phyloP scores from a whole-genome alignment of 495 filamentous ascomycete species.

The Penicillium flavigenum region DNA sequence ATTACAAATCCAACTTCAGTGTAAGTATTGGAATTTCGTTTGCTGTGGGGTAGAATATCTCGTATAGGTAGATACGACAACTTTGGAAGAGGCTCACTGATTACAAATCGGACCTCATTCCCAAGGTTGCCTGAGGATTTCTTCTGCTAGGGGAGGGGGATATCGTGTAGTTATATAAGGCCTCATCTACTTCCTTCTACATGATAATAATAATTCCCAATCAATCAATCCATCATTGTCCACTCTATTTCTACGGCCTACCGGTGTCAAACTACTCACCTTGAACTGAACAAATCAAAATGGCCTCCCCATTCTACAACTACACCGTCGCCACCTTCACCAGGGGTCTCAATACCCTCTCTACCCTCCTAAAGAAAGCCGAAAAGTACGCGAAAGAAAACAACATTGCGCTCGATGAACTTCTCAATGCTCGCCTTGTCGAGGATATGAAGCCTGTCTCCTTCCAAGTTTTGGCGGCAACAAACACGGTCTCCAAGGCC shows the following conservation, averaged over 20 bases:
- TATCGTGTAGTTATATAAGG: no score
- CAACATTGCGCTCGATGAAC: conserved; percentile 12
- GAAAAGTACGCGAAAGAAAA: conserved; percentile 20
- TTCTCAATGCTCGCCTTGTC: conserved; percentile 14
- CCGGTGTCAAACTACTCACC: not conserved
- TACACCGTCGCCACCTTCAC: conserved; percentile 22
- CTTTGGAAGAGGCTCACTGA: no score
- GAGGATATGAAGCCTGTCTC: conserved; percentile 13
- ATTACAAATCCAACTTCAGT: no score
- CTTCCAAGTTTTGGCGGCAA: conserved; percentile 8
- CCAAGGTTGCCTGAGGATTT: no score
- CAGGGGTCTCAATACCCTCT: conserved; percentile 17
- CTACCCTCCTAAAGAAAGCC: conserved; percentile 24
- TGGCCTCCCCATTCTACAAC: conserved; percentile 13
- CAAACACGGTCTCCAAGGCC: not conserved
- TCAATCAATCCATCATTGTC: no score
- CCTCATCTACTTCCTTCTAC: not conserved
- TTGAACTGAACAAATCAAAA: not conserved
- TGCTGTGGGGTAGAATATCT: no score
- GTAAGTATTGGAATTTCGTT: no score
- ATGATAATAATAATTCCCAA: not conserved
- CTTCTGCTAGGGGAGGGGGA: no score
- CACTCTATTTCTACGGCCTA: no score
- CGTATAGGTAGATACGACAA: no score
- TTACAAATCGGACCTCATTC: no score